Evolutionary conservation across 805 yeast genomes (phyloP).

Genomic region (Wickerhamiella dianesei): DNA sequence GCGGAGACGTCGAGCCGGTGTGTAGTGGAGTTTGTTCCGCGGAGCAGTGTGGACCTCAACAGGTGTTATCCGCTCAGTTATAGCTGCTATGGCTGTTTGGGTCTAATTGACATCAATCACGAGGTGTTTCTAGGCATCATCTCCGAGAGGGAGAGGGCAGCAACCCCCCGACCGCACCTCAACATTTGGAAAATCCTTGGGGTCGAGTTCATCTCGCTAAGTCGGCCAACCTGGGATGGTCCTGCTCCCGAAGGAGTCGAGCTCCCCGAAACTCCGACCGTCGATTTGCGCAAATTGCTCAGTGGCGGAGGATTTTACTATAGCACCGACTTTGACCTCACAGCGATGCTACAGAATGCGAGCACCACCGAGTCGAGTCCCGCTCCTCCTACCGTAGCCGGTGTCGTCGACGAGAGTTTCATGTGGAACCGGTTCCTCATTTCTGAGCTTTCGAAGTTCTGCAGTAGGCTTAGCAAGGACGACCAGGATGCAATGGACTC

Average conservation of each 20-base stretch:
- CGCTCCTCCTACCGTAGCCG: background rate
- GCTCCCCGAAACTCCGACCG: slow-evolving; percentile 60
- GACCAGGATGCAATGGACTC: slow-evolving; percentile 52
- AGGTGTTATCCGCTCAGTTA: slow-evolving; percentile 26
- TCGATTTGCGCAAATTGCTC: slow-evolving; percentile 60
- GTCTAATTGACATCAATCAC: slow-evolving; percentile 55
- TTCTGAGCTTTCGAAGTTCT: slow-evolving; percentile 62
- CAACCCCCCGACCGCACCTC: slow-evolving; percentile 68
- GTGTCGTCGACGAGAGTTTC: slow-evolving; percentile 60
- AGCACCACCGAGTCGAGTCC: background rate
- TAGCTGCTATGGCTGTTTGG: slow-evolving; percentile 47
- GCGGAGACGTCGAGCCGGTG: slow-evolving; percentile 16
- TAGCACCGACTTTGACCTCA: slow-evolving; percentile 83
- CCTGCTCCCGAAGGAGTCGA: slow-evolving; percentile 33
- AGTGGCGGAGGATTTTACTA: slow-evolving; percentile 84
- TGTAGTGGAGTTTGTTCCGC: slow-evolving; percentile 35
- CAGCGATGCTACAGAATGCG: slow-evolving; percentile 68
- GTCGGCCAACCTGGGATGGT: slow-evolving; percentile 66
- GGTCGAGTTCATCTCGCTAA: slow-evolving; percentile 78
- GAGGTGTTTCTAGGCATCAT: slow-evolving; percentile 68
- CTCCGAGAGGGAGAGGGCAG: slow-evolving; percentile 63
- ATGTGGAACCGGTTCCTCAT: slow-evolving; percentile 97
- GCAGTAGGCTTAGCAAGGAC: slow-evolving; percentile 51
- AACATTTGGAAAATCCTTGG: slow-evolving; percentile 63
- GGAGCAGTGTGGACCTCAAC: slow-evolving; percentile 27